Conservation (phyloP, 2,329 filamentous ascomycete genomes). For the Trichoderma guizhouense region DNA sequence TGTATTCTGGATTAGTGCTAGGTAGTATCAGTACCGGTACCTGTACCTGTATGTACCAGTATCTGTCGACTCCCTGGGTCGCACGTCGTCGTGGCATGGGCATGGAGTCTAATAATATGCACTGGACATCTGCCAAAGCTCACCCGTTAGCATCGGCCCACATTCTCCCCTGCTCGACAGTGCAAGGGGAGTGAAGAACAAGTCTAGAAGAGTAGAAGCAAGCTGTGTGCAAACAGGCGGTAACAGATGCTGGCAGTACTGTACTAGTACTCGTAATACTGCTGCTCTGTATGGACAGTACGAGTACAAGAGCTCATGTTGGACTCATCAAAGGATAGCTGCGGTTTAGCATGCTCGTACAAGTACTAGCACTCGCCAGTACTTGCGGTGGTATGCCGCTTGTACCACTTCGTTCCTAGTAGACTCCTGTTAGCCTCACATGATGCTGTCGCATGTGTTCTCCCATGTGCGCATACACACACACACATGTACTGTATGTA, state of each 20-base stretch:
- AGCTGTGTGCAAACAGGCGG: neutral
- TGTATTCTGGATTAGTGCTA: neutral
- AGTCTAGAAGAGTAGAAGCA: neutral
- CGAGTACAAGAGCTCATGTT: neutral
- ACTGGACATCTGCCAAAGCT: neutral
- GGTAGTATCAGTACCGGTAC: neutral
- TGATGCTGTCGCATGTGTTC: neutral
- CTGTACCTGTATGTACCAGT: neutral
- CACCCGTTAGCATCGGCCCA: constrained; percentile 3
- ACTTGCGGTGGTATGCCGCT: neutral
- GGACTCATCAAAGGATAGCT: neutral
- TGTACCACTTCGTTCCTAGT: neutral
- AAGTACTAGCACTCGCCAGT: neutral
- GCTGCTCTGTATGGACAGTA: neutral
- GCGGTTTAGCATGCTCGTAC: neutral
- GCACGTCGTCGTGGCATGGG: neutral
- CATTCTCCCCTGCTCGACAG: neutral
- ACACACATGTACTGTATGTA: neutral
- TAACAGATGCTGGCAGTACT: neutral
- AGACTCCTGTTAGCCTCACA: neutral
- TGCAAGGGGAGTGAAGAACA: neutral
- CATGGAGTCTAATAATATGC: neutral
- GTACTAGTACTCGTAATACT: neutral
- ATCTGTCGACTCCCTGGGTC: neutral
- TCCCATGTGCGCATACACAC: neutral